These are phyloP conservation scores for Nakataea oryzae DNA, from an alignment of 2,329 filamentous ascomycete genomes.

Conservation along the genomic window DNA sequence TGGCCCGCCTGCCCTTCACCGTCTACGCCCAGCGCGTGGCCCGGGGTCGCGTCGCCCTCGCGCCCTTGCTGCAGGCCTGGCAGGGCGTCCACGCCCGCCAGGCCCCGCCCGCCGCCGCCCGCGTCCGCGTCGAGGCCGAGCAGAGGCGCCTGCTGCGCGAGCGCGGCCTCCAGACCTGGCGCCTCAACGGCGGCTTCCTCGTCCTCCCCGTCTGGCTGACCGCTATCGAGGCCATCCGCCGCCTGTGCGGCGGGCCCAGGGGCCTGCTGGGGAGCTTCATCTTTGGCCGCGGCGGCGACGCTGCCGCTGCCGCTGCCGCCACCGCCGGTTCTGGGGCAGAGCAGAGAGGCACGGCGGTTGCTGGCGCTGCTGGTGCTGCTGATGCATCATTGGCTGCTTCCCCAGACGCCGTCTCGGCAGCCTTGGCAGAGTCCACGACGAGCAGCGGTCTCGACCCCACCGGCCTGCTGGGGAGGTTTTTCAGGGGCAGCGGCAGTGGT, in stretches of 20 bases:
- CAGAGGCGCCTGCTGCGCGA: constrained; percentile 14
- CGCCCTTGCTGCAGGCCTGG: constrained; percentile 23
- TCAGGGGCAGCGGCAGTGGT: too few species aligned
- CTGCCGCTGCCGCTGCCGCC: background rate
- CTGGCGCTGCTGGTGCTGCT: too few species aligned
- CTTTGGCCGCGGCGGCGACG: constrained; percentile 5
- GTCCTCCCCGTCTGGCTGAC: constrained; percentile 38
- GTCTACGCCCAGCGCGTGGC: constrained; percentile 23
- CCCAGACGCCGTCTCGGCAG: background rate
- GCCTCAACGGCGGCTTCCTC: constrained; percentile 25
- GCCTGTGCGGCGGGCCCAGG: constrained; percentile 29
- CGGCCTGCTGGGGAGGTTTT: too few species aligned
- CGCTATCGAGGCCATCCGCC: constrained; percentile 37
- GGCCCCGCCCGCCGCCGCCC: constrained; percentile 2
- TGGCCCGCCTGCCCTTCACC: constrained; percentile 34
- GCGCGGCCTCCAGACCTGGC: constrained; percentile 37
- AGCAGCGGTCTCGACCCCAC: too few species aligned
- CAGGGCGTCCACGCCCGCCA: constrained; percentile 10
- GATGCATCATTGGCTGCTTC: constrained; percentile 10
- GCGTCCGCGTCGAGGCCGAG: constrained; percentile 15
- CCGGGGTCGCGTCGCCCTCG: constrained; percentile 17
- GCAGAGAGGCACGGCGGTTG: background rate
- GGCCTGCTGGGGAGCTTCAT: constrained; percentile 24
- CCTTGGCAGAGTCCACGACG: too few species aligned
- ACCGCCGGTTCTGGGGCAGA: background rate